Evolutionary conservation across 805 yeast species (phyloP).

Genomic region (Ogataea nonfermentans): DNA sequence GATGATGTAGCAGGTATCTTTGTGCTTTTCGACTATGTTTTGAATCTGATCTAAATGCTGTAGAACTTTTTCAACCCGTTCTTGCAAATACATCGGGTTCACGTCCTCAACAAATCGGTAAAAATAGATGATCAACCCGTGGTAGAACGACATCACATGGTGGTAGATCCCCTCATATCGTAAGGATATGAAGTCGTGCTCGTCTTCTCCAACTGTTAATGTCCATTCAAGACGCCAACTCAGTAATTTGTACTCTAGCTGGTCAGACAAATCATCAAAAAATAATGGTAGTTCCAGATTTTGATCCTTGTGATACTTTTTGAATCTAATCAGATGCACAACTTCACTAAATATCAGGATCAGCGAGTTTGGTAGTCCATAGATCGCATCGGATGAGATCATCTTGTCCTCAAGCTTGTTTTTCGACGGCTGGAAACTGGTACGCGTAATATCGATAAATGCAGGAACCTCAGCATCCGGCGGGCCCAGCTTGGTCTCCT

Average conservation of each 20-base stretch:
- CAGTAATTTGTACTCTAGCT: conserved; percentile 49
- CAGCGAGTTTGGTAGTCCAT: conserved; percentile 81
- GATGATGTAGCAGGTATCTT: conserved; percentile 55
- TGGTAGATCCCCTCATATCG: conserved; percentile 74
- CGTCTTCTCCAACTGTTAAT: conserved; percentile 36
- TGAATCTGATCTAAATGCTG: conserved; percentile 64
- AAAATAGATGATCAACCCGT: conserved; percentile 69
- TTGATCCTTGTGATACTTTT: conserved; percentile 47
- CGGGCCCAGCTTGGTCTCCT: conserved; percentile 3
- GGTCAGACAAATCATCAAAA: conserved; percentile 34
- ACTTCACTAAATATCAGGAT: conserved; percentile 71
- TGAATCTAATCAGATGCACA: conserved; percentile 62
- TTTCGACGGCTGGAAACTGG: conserved; percentile 38
- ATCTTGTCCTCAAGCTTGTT: conserved; percentile 52
- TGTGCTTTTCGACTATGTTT: conserved; percentile 44
- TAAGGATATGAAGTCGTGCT: conserved; percentile 42
- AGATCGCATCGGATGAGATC: conserved; percentile 74
- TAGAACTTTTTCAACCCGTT: conserved; percentile 58
- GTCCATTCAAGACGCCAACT: conserved; percentile 80
- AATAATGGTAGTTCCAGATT: conserved; percentile 34
- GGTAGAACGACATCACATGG: conserved; percentile 76
- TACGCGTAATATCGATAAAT: conserved; percentile 43
- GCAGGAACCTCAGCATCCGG: conserved; percentile 31
- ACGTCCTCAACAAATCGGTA: conserved; percentile 59
- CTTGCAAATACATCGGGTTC: conserved; percentile 57